A percentile compares a stretch with the other conserved stretches of the same genome.
Conservation (phyloP, 306 rosid genomes). For the Castanea crenata region DNA sequence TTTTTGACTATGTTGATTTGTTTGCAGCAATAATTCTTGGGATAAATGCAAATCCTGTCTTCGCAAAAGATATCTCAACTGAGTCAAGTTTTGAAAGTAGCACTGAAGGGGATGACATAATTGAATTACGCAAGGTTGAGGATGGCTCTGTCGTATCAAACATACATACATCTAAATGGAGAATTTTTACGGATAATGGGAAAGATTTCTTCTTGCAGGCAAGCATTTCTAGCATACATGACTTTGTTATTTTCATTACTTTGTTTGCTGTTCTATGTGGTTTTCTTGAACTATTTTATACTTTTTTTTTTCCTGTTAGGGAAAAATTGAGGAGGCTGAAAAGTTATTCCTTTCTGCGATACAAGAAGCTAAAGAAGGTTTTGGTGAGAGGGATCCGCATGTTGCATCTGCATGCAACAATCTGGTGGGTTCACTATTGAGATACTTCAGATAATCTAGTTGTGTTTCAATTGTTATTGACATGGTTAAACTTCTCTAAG, state of each 20-base stretch:
- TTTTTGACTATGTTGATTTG: constrained; percentile 20
- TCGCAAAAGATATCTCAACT: constrained; percentile 53
- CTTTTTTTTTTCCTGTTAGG: constrained; percentile 41
- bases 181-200: constrained; percentile 84
- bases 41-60: constrained; percentile 57
- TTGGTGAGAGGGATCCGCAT: constrained; percentile 84
- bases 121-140: constrained; percentile 64
- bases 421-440: constrained; percentile 53
- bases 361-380: constrained; percentile 90
- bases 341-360: constrained; percentile 63
- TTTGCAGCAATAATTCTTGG: constrained; percentile 57
- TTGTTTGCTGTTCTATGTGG: constrained; percentile 7
- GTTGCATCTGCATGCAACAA: constrained; percentile 95
- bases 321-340: constrained; percentile 78
- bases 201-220: constrained; percentile 74
- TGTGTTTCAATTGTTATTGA: background rate
- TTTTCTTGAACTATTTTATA: background rate
- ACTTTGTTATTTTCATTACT: background rate
- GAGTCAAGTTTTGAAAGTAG: constrained; percentile 44
- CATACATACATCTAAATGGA: constrained; percentile 94
- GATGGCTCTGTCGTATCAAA: constrained; percentile 85
- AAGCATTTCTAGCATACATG: constrained; percentile 11
- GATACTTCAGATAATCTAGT: constrained; percentile 8
- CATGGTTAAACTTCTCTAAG: constrained; percentile 19
- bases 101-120: constrained; percentile 28